Percentiles rank a stretch among this genome's conserved stretches.
Evolutionary conservation across 1,139 yeast species (phyloP).

Genomic region (Scheffersomyces cryptocercus): DNA sequence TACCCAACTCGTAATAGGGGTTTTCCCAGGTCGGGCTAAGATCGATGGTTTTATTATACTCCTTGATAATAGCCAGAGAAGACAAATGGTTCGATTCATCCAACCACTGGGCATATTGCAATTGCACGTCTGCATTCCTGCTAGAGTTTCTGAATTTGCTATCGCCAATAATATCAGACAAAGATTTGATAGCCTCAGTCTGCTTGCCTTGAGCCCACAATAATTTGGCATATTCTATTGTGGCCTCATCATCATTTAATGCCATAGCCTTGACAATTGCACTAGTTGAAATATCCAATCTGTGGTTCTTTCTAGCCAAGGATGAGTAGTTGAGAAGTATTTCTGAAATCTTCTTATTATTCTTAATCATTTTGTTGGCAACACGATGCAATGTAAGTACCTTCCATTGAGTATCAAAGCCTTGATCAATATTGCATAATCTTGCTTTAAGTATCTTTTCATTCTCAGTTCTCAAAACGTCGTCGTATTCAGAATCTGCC

Average conservation of each 20-base stretch:
- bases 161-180: conserved; percentile 44
- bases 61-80: conserved; percentile 68
- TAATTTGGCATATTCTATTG: conserved; percentile 78
- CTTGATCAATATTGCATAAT: conserved; percentile 55
- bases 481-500: conserved; percentile 11
- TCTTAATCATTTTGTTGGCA: conserved; percentile 45
- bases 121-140: conserved; percentile 54
- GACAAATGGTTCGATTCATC: conserved; percentile 86
- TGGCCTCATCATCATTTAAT: conserved; percentile 52
- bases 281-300: conserved; percentile 74
- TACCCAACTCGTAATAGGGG: conserved; percentile 79
- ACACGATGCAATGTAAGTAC: conserved; percentile 61
- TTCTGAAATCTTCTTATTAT: conserved; percentile 34
- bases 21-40: conserved; percentile 72
- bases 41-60: conserved; percentile 61
- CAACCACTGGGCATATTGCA: conserved; percentile 86
- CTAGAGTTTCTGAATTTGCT: conserved; percentile 12
- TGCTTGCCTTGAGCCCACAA: conserved; percentile 92
- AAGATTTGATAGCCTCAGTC: conserved; percentile 75
- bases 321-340: conserved; percentile 63
- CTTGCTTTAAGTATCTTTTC: conserved; percentile 37
- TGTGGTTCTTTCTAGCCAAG: conserved; percentile 66
- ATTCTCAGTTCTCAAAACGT: conserved; percentile 12
- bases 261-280: conserved; percentile 70
- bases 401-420: conserved; percentile 63